Base-by-base conservation (phyloP, 225 moss, liverwort and hornwort genomes). In the Marchantia polymorpha region DNA sequence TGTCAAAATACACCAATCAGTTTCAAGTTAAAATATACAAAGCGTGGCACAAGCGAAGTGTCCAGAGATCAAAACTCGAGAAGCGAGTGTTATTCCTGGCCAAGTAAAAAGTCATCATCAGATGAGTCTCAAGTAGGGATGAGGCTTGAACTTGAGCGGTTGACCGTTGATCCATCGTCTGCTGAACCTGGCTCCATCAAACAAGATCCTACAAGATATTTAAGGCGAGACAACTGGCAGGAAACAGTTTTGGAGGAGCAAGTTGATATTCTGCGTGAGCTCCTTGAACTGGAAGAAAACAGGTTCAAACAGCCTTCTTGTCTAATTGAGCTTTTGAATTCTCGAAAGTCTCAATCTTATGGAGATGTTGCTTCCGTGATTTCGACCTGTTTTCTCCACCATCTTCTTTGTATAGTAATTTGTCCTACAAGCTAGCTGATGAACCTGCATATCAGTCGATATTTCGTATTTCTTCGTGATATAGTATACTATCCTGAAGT, bases 231-330 rank as follows among this genome's bases (percentile, higher is more conserved):
- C 52, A 73, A 65, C 64, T 93, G 94, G 97, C 90, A 87, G 77
- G 69, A 89, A 81, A 80, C 65, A 50, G 52, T 93, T 22, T 67
- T 97, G 82, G 91, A 87, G 51, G 81, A 83, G 77, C 94, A 97
- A 78, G 91, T 97, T 78, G 81, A 85, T 74, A 86, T 87, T 50
- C 92, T 88, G 66, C 88, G 90, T 51, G 92, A 97, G 85, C 90
- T 97, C 17, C 86, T 97, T 49, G 89, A 93, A 81, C 85, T 97
- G 72, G 97, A 97, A 89, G 82, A 82, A 73, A 84, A 90, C 80
- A 94, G 94, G 97, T 93, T 77, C 23, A 29, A 75, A 31, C 59
- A 75, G 17, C 20, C 7, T 75, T 0, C 27, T 52, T 19, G 69
- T 19, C 17, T 20, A 31, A 8, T 31, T 75, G 58, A 17, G 26